phyloP scores from a whole-genome alignment of 2,329 filamentous ascomycete genomes.

The Ophiosphaerella korrae region DNA sequence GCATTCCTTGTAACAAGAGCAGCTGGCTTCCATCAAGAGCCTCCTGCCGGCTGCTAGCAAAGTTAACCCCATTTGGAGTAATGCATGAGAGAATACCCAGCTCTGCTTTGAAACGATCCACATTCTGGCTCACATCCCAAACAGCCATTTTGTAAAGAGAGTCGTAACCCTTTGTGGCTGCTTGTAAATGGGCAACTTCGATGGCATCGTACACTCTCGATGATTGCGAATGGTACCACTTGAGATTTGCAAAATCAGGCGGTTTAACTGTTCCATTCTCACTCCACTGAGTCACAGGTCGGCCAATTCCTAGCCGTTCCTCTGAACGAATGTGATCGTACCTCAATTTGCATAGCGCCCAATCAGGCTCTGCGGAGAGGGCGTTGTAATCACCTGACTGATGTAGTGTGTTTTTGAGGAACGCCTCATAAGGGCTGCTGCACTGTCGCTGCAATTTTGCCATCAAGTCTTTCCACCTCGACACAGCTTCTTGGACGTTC shows the following conservation, averaged over 20 bases:
- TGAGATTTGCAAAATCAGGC: conserved; percentile 61
- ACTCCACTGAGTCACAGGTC: conserved; percentile 66
- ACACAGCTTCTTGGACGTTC: conserved; percentile 13
- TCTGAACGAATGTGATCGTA: conserved; percentile 62
- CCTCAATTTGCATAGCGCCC: conserved; percentile 63
- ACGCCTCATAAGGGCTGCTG: conserved; percentile 66
- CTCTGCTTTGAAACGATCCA: conserved; percentile 63
- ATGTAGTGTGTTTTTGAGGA: conserved; percentile 62
- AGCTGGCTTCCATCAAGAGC: conserved; percentile 67
- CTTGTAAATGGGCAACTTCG: conserved; percentile 65
- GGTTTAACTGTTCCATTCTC: conserved; percentile 58
- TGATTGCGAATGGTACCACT: conserved; percentile 58
- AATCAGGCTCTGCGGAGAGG: conserved; percentile 49
- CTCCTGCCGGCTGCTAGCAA: conserved; percentile 64
- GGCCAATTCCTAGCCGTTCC: conserved; percentile 57
- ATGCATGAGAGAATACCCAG: conserved; percentile 69
- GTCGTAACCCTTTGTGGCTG: conserved; percentile 59
- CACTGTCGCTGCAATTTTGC: conserved; percentile 58
- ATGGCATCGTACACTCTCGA: conserved; percentile 69
- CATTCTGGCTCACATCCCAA: conserved; percentile 74
- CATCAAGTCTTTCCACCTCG: conserved; percentile 55
- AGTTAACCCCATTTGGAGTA: conserved; percentile 68
- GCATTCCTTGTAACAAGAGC: conserved; percentile 71
- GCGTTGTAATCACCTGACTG: conserved; percentile 50
- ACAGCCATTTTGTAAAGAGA: conserved; percentile 59